phyloP scores from a whole-genome alignment of 345 rosid species.

The Lepidium didymum region DNA sequence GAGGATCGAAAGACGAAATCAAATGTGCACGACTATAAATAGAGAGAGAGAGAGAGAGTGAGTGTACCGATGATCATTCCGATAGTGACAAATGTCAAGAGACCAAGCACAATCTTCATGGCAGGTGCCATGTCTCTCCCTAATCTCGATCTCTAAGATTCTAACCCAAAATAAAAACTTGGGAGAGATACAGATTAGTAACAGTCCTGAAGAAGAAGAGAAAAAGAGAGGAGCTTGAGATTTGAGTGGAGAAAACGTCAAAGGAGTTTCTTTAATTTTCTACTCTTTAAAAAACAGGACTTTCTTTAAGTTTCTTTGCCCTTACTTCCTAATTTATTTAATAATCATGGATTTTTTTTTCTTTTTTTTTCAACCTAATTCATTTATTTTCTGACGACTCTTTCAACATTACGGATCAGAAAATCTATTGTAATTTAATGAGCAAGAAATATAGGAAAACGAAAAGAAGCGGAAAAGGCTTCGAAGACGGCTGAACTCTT shows the following conservation, averaged over 20 bases:
- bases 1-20: not conserved
- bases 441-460: too few relatives aligned
- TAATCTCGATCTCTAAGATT: not conserved
- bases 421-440: too few relatives aligned
- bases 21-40: slow-evolving; percentile 1
- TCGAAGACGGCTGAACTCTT: too few relatives aligned
- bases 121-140: slow-evolving; percentile 47
- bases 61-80: slow-evolving; percentile 86
- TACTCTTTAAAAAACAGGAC: not conserved
- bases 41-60: slow-evolving; percentile 2
- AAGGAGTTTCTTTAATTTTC: slow-evolving; percentile 14
- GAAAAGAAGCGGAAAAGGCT: too few relatives aligned
- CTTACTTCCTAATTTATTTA: not conserved
- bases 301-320: not conserved
- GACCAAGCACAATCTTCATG: slow-evolving; percentile 71
- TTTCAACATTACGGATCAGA: too few relatives aligned
- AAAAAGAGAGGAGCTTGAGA: slow-evolving; percentile 10
- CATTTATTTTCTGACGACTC: not conserved
- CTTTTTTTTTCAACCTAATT: too few relatives aligned
- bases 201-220: not conserved
- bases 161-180: not conserved
- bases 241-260: slow-evolving; percentile 21
- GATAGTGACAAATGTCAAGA: slow-evolving; percentile 73
- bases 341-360: not conserved
- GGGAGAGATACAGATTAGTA: slow-evolving; percentile 6